Evolutionary conservation across 768 basidiomycete genomes (phyloP).

Genomic region (Amanita molliuscula): DNA sequence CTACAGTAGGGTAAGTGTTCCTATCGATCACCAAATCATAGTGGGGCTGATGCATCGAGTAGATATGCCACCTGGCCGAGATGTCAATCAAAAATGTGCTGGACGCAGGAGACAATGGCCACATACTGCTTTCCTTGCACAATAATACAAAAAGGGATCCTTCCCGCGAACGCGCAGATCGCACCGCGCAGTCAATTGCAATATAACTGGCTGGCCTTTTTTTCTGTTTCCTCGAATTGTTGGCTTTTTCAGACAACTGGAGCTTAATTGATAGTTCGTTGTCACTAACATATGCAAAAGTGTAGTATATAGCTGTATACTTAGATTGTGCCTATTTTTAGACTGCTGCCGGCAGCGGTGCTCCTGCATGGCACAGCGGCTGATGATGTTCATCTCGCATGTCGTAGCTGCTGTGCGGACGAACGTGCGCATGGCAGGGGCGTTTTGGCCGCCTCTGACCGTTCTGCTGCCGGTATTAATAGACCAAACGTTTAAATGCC

Average conservation of each 20-base stretch:
- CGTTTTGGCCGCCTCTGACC: background rate
- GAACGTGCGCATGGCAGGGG: background rate
- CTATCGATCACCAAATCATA: background rate
- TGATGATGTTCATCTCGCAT: slow-evolving; percentile 9
- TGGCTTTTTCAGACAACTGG: background rate
- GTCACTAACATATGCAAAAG: background rate
- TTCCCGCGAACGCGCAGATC: slow-evolving; percentile 24
- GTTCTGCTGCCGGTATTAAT: background rate
- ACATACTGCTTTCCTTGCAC: slow-evolving; percentile 59
- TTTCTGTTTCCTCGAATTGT: background rate
- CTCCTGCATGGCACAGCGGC: background rate
- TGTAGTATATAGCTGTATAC: background rate
- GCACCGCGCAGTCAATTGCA: slow-evolving; percentile 27
- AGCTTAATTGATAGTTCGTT: background rate
- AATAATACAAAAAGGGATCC: slow-evolving; percentile 15
- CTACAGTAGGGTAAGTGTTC: slow-evolving; percentile 31
- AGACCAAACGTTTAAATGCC: background rate
- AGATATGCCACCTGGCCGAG: slow-evolving; percentile 66
- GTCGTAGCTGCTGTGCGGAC: slow-evolving; percentile 8
- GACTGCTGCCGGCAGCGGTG: background rate
- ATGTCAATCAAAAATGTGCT: slow-evolving; percentile 62
- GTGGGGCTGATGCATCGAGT: background rate
- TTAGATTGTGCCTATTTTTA: background rate
- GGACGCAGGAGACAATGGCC: slow-evolving; percentile 56
- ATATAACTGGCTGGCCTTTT: slow-evolving; percentile 17